Base-by-base conservation (phyloP, 1,139 yeast genomes). In the Taphrina sp. region DNA sequence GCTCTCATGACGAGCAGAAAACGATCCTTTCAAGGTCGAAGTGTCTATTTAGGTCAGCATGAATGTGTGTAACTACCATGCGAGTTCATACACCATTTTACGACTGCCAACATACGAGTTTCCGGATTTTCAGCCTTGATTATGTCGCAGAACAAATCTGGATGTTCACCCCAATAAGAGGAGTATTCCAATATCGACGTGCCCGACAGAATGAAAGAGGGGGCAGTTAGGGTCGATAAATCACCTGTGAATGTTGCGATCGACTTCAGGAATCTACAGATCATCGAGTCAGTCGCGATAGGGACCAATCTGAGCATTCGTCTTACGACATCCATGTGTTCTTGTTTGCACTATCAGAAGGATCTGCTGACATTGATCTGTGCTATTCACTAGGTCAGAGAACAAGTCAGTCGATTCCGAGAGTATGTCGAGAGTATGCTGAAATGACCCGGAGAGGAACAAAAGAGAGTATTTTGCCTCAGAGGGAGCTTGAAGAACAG, bases 241-340 rank as follows among this genome's bases (percentile, higher is more conserved):
- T 92, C 98, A 38, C 98, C 98, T 64, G 90, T 89, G 72, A 87
- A 92, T 12, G 95, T 81, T 37, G 96, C 95, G 65, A 92, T 81
- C 56, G 96, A 87, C 72, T 88, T 87, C 64, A 92, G 76, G 69
- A 92, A 90, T 20, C 54, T 49, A 33, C 16, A 10, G 90, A n/a
- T n/a, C n/a, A n/a, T n/a, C 80, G 26, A 5, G 22, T n/a, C 2
- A 42, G 31, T 10, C 31, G 24, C 23, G 12, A 8, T 10, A 7
- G 42, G 17, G 26, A 20, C 19, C 20, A 14, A 23, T n/a, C n/a
- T 23, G 2, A 17, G 17, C 12, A 33, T 29, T 10, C 16, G 37
- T 2, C 54, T 16, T 31, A 39, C 54, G 54, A 41, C 2, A 42
- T 39, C 54, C 54, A 49, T 2, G 54, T 39, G 19, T 39, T 31